Evolutionary conservation across 2,329 filamentous ascomycete genomes (phyloP).

Genomic region (Tolypocladium nubicola): DNA sequence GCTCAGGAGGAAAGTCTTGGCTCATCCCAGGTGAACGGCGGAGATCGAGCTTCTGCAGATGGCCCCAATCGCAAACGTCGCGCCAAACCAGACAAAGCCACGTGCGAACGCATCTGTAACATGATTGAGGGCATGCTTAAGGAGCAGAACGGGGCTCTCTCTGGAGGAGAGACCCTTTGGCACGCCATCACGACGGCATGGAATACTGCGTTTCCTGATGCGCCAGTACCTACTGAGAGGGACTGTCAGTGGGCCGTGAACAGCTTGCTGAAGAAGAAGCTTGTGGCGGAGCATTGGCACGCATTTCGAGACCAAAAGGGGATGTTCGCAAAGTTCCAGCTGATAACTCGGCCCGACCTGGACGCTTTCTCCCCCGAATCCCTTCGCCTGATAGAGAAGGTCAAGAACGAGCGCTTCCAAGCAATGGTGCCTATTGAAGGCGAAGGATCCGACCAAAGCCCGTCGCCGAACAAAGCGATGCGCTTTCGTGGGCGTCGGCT

Average conservation of each 20-base stretch:
- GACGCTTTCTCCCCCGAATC: conserved; percentile 32
- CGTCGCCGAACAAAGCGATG: conserved; percentile 7
- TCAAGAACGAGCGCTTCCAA: conserved; percentile 34
- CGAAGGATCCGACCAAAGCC: background rate
- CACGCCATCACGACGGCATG: conserved; percentile 35
- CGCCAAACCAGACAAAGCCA: background rate
- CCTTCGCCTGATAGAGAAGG: conserved; percentile 31
- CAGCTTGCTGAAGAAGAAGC: conserved; percentile 24
- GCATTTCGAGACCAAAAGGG: conserved; percentile 31
- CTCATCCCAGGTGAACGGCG: background rate
- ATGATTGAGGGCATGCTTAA: conserved; percentile 18
- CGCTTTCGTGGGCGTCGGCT: conserved; percentile 21
- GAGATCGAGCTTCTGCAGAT: background rate
- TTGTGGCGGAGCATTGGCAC: conserved; percentile 29
- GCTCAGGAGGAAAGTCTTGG: background rate
- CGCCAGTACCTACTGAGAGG: conserved; percentile 29
- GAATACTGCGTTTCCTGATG: conserved; percentile 25
- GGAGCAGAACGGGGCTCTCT: conserved; percentile 34
- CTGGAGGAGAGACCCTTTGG: conserved; percentile 39
- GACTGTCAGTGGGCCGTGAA: conserved; percentile 27
- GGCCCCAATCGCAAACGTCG: background rate
- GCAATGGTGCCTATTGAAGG: conserved; percentile 13
- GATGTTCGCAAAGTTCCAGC: conserved; percentile 30
- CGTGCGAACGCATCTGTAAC: conserved; percentile 10
- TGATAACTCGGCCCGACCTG: conserved; percentile 30